Percentiles rank a stretch among this genome's conserved stretches.
Conservation (phyloP, 495 filamentous ascomycete species). For the Parathielavia appendiculata region DNA sequence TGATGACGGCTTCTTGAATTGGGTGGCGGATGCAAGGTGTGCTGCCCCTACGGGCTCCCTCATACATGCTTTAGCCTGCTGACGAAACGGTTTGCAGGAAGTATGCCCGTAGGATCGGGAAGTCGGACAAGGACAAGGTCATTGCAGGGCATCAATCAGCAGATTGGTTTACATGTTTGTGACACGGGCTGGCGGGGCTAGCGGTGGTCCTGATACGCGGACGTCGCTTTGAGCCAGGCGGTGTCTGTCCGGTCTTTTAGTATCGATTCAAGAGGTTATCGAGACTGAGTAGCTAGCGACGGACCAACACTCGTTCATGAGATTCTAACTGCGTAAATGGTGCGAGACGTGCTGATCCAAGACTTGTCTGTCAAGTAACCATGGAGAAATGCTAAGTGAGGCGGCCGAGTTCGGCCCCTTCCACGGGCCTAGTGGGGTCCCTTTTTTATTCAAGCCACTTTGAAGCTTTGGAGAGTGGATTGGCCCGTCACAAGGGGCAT, state of each 20-base stretch:
- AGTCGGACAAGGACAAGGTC: constrained; percentile 23
- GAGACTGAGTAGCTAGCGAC: constrained; percentile 17
- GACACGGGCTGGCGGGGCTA: constrained; percentile 16
- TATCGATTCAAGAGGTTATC: constrained; percentile 18
- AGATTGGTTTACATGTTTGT: constrained; percentile 18
- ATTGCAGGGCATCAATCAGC: constrained; percentile 28
- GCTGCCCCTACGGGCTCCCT: not conserved
- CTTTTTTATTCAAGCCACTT: not conserved
- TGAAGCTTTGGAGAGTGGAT: not conserved
- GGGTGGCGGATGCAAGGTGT: constrained; percentile 18
- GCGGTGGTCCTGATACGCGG: constrained; percentile 13
- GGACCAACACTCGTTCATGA: constrained; percentile 23
- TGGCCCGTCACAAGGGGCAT: not conserved
- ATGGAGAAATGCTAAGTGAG: not conserved
- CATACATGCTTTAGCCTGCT: not conserved
- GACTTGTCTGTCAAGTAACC: not conserved
- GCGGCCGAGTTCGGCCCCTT: constrained; percentile 16
- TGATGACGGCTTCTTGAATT: constrained; percentile 55
- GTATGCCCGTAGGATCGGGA: constrained; percentile 23
- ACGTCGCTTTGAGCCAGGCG: constrained; percentile 10
- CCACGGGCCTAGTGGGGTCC: constrained; percentile 8
- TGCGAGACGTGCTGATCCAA: not conserved
- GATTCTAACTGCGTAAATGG: not conserved
- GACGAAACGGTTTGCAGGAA: constrained; percentile 2
- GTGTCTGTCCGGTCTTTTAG: constrained; percentile 30